Conservation (phyloP, 768 basidiomycete genomes). For the Termitomyces sp. region DNA sequence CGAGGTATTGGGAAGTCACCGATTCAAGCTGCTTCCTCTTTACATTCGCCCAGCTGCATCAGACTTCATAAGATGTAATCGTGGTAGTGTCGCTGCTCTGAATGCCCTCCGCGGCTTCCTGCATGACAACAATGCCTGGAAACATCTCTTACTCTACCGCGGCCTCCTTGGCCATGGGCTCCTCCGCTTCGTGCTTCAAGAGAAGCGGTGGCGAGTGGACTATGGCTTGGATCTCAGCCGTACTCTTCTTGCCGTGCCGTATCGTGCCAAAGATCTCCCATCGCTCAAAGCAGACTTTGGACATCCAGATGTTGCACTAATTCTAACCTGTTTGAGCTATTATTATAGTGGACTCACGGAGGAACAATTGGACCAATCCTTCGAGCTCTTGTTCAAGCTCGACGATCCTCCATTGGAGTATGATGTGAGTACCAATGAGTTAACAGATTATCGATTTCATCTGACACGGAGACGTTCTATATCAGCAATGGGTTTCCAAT, state of each 20-base stretch:
- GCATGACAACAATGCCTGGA: constrained; percentile 23
- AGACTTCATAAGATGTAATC: constrained; percentile 19
- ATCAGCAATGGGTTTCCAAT: constrained; percentile 3
- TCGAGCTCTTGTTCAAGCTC: constrained; percentile 31
- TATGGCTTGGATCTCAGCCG: constrained; percentile 40
- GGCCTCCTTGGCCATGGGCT: constrained; percentile 39
- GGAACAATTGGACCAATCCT: constrained; percentile 29
- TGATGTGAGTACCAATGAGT: constrained; percentile 9
- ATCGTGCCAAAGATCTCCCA: constrained; percentile 48
- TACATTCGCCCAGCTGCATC: constrained; percentile 15
- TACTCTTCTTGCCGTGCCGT: constrained; percentile 46
- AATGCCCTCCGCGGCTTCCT: neutral
- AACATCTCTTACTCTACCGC: constrained; percentile 34
- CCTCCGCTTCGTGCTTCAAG: constrained; percentile 28
- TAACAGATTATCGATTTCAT: neutral
- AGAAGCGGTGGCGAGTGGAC: constrained; percentile 45
- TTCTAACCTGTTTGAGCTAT: constrained; percentile 42
- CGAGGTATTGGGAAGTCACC: constrained; percentile 16
- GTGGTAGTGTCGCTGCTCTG: neutral
- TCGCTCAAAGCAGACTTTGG: constrained; percentile 42
- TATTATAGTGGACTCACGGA: constrained; percentile 41
- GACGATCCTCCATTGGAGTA: constrained; percentile 40
- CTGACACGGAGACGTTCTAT: neutral
- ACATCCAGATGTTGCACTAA: constrained; percentile 44
- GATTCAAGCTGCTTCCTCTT: constrained; percentile 15